phyloP scores from a whole-genome alignment of 768 basidiomycete species.

The Boletus vermiculosoides region DNA sequence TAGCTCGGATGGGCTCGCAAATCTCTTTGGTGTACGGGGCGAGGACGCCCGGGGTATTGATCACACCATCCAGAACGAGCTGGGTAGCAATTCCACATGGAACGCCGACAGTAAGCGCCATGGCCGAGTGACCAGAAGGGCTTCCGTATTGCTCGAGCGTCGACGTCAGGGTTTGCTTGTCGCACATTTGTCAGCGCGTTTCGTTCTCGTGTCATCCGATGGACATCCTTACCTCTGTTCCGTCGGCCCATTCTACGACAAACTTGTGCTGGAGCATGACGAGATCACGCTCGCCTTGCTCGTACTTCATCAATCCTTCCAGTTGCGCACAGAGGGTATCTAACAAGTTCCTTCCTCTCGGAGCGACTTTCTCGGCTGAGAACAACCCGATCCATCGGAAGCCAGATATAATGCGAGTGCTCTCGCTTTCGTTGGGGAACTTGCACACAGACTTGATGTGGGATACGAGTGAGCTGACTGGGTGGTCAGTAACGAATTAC shows the following conservation, averaged over 20 bases:
- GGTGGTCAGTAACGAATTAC: conserved; percentile 2
- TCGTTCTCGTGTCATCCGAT: background rate
- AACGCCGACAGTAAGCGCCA: conserved; percentile 89
- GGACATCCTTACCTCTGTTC: conserved; percentile 51
- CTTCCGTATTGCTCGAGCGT: conserved; percentile 89
- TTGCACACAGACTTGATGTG: conserved; percentile 67
- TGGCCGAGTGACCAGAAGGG: conserved; percentile 77
- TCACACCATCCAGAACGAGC: conserved; percentile 82
- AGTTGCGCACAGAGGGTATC: conserved; percentile 91
- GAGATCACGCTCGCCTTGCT: conserved; percentile 86
- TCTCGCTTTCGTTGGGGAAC: conserved; percentile 72
- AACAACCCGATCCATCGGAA: conserved; percentile 93
- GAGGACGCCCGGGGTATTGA: conserved; percentile 75
- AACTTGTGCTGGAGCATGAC: conserved; percentile 99
- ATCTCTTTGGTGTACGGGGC: conserved; percentile 87
- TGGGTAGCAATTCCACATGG: conserved; percentile 95
- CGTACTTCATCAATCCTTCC: conserved; percentile 91
- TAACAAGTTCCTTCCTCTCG: conserved; percentile 74
- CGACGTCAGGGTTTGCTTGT: conserved; percentile 81
- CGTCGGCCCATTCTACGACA: conserved; percentile 84
- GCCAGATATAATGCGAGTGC: conserved; percentile 80
- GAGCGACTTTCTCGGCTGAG: conserved; percentile 59
- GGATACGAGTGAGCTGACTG: conserved; percentile 62
- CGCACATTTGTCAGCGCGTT: conserved; percentile 1
- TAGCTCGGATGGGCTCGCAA: conserved; percentile 67